Percentiles rank a stretch among this genome's conserved stretches.
Evolutionary conservation across 1,139 yeast species (phyloP).

Genomic region (Debaryomyces singareniensis): DNA sequence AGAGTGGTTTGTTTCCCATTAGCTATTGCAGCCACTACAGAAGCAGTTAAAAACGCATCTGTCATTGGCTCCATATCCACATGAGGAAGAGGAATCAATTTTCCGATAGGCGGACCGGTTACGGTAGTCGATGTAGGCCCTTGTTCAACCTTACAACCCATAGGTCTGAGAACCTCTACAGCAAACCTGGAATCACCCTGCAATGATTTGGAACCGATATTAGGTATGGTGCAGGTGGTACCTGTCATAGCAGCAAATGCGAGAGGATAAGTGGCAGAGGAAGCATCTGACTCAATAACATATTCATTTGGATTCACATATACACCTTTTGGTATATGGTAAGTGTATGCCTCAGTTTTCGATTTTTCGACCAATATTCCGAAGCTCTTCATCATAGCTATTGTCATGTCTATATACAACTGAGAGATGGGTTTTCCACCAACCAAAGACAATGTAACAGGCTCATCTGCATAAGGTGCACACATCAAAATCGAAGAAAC

Average conservation of each 20-base stretch:
- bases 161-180: constrained; percentile 81
- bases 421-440: constrained; percentile 98
- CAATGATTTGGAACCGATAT: constrained; percentile 83
- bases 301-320: constrained; percentile 80
- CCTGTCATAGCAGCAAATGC: constrained; percentile 99
- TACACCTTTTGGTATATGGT: constrained; percentile 79
- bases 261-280: constrained; percentile 95
- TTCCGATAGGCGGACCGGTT: constrained; percentile 73
- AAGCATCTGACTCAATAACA: constrained; percentile 95
- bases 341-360: constrained; percentile 68
- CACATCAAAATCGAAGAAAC: constrained; percentile 96
- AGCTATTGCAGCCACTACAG: constrained; percentile 86
- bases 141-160: constrained; percentile 91
- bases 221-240: constrained; percentile 86
- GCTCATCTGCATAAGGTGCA: constrained; percentile 90
- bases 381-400: constrained; percentile 87
- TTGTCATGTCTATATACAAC: constrained; percentile 94
- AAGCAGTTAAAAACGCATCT: constrained; percentile 94
- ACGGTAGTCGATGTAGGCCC: constrained; percentile 84
- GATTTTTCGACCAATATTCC: constrained; percentile 78
- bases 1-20: constrained; percentile 53
- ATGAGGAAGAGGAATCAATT: constrained; percentile 59
- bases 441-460: constrained; percentile 80
- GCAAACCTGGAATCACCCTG: constrained; percentile 99
- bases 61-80: constrained; percentile 99